A percentile compares a stretch with the other conserved stretches of the same genome.
phyloP scores from a whole-genome alignment of 2,329 filamentous ascomycete genomes.

The Cladosporium sphaerospermum region DNA sequence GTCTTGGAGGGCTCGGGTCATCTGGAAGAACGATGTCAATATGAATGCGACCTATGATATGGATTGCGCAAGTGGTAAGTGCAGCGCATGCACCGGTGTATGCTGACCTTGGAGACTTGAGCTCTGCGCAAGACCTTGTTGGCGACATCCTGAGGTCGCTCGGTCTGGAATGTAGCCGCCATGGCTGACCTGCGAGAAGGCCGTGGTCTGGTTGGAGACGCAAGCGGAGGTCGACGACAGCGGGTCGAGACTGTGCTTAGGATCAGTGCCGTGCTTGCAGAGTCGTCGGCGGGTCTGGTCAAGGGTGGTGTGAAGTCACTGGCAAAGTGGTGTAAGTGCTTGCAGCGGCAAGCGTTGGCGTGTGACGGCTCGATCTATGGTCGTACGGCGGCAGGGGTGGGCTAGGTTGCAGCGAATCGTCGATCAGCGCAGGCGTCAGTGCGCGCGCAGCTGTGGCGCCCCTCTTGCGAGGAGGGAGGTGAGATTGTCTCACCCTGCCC shows the following conservation, averaged over 20 bases:
- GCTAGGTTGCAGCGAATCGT: background rate
- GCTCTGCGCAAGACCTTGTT: constrained; percentile 32
- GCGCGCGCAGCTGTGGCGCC: background rate
- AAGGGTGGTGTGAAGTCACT: constrained; percentile 4
- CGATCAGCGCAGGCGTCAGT: background rate
- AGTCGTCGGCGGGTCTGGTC: background rate
- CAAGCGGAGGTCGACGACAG: background rate
- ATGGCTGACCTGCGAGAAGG: constrained; percentile 14
- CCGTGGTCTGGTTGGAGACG: background rate
- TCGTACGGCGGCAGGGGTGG: background rate
- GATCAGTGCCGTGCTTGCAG: too few species aligned
- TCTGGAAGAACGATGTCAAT: constrained; percentile 49
- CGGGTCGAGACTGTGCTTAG: background rate
- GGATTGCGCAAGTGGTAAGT: background rate
- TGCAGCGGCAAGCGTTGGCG: constrained; percentile 5
- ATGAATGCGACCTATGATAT: constrained; percentile 1
- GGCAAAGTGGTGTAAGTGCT: constrained; percentile 9
- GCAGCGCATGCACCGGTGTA: background rate
- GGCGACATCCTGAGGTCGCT: constrained; percentile 30
- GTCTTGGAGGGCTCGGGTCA: constrained; percentile 87
- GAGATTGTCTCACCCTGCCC: background rate
- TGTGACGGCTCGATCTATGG: background rate
- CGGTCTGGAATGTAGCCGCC: constrained; percentile 23
- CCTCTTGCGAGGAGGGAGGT: background rate
- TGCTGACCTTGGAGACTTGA: constrained; percentile 34